Evolutionary conservation across 192 early-diverging fungal species (phyloP), one percentile per base, ranked within the genome.

Genomic region (Gaertneriomyces semiglobifer): DNA sequence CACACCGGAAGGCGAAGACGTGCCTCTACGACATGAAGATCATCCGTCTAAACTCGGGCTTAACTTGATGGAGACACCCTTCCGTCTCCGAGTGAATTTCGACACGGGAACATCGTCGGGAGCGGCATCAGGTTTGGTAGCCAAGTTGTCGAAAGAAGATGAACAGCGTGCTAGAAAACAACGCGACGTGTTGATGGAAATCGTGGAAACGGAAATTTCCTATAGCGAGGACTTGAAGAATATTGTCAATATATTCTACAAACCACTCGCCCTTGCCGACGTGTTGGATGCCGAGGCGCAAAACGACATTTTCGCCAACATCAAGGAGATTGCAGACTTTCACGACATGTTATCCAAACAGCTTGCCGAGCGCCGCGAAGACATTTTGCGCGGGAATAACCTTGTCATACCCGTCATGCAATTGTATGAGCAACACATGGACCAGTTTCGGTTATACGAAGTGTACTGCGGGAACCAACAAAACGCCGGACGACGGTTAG

Each of bases 401-500:
- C 53, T 58, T 12, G 20, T 11, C n/a, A 38, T 40, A 14, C 42
- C 16, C 44, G 53, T 60, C 12, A 48, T 44, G 60, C 38, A 38
- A 7, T 51, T 50, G 14, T 66, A 63, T 33, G 25, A 38, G 18
- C 44, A 77, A 71, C 53, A 43, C 33, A 48, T 81, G 7, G 61
- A 75, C 16, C 20, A 61, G 5, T 74, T 82, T n/a, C 14, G 25
- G 7, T 19, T 41, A 5, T 82, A 82, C 53, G 65, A 68, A 14
- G 44, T 48, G 40, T 82, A 82, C 55, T 81, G 79, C 48, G 60
- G 72, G 6, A 82, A 82, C 55, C 81, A 82, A 59, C 66, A 74
- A 60, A 58, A 73, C 48, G 65, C 72, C 46, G 62, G 74, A 16
- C 44, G 76, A 11, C 19, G 38, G 10, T 55, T 81, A 11, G 65